Percentiles rank a stretch among this genome's conserved stretches.
phyloP scores from a whole-genome alignment of 2,329 filamentous ascomycete genomes.

The Alternaria triticimaculans region DNA sequence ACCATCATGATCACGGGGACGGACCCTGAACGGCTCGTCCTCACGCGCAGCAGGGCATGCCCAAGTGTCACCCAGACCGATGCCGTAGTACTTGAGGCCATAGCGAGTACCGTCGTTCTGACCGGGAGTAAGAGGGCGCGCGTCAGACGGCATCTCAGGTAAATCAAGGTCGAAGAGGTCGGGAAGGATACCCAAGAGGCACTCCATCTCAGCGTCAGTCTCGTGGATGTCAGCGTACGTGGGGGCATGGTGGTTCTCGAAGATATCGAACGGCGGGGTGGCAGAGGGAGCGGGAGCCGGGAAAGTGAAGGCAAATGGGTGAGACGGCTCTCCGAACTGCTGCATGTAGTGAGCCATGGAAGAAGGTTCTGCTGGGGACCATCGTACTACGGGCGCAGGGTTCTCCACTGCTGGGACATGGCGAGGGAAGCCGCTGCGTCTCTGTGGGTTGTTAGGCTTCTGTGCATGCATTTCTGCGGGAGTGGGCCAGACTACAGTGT shows the following conservation, averaged over 20 bases:
- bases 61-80: conserved; percentile 24
- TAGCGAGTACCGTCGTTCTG: conserved; percentile 27
- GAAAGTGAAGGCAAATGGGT: not conserved
- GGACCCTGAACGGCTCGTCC: conserved; percentile 15
- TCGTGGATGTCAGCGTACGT: conserved; percentile 14
- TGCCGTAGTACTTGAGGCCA: conserved; percentile 20
- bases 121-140: conserved; percentile 21
- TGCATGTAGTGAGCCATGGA: not conserved
- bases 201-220: conserved; percentile 18
- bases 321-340: not conserved
- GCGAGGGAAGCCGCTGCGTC: not conserved
- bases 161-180: conserved; percentile 15
- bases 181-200: conserved; percentile 7
- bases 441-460: not conserved
- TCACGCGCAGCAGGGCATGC: conserved; percentile 4
- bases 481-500: conserved; percentile 21
- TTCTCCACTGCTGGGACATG: not conserved
- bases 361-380: not conserved
- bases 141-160: conserved; percentile 13
- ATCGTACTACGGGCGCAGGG: not conserved
- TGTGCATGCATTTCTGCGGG: conserved; percentile 22
- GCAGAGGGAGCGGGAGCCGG: not conserved
- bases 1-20: conserved; percentile 22
- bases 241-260: conserved; percentile 8
- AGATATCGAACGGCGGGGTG: conserved; percentile 1